Conservation (phyloP, 768 basidiomycete species). For the Leccinum pellstonianum region DNA sequence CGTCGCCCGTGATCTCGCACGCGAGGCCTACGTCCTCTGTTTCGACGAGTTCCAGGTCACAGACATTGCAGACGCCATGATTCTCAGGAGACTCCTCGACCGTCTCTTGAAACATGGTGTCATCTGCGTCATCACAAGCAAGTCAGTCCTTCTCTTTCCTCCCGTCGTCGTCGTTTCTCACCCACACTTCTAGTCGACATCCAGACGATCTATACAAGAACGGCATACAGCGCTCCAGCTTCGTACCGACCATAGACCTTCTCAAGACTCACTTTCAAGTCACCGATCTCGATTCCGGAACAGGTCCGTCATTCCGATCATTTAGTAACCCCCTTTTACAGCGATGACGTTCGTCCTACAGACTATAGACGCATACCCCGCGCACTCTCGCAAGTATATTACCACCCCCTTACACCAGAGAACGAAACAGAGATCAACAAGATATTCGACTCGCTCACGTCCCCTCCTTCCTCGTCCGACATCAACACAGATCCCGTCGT, state of each 20-base stretch:
- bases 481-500: constrained; percentile 48
- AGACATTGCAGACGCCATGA: constrained; percentile 98
- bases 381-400: constrained; percentile 93
- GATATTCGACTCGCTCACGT: constrained; percentile 74
- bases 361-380: constrained; percentile 95
- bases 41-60: constrained; percentile 99
- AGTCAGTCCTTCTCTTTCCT: constrained; percentile 51
- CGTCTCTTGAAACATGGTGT: constrained; percentile 85
- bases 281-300: constrained; percentile 93
- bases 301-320: constrained; percentile 49
- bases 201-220: constrained; percentile 98
- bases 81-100: constrained; percentile 86
- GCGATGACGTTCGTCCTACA: constrained; percentile 29
- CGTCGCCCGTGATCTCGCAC: constrained; percentile 83
- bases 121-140: constrained; percentile 94
- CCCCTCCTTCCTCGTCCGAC: constrained; percentile 39
- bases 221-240: constrained; percentile 93
- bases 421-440: constrained; percentile 73
- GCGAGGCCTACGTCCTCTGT: constrained; percentile 82
- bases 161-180: background rate
- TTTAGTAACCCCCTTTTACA: background rate
- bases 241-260: constrained; percentile 91
- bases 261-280: constrained; percentile 86
- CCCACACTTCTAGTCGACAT: constrained; percentile 65
- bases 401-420: constrained; percentile 68